Base-by-base conservation (phyloP, 345 rosid species). In the Populus davidiana region DNA sequence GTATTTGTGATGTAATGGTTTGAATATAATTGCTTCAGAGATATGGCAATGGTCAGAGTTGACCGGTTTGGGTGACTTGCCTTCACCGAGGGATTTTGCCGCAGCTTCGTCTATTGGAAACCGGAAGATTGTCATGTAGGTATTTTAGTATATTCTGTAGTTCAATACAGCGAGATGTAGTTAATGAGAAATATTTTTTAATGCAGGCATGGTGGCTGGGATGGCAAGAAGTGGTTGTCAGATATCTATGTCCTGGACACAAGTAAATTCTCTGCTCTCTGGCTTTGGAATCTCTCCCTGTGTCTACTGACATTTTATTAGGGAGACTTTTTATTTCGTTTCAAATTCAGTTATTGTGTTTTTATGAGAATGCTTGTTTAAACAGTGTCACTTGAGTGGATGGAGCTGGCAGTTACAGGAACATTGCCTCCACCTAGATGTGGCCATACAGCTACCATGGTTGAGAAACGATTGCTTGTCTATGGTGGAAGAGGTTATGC, bases 1-100 rank as follows among this genome's bases (percentile, higher is more conserved):
- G 50, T 47, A 47, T 47, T 47, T 47, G 50, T 47, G 44, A 41
- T 10, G 17, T 47, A 13, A 47, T 14, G 50, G 18, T 47, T 47
- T 47, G 18, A 47, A 47, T 33, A 71, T 68, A 47, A 76, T 69
- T 73, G 39, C 79, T 87, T 75, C 88, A 96, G 99, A 96, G 82
- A 93, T 91, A 84, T 96, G 99, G 99, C 98, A 96, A 79, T 96
- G 99, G 99, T 91, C 98, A 59, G 98, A 96, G 85, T 87, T 96
- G 70, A 89, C 94, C 67, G 90, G 96, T 80, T 92, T 92, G 11
- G 99, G 98, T 67, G 98, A 93, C 88, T 87, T 96, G 75, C 99
- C 99, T 81, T 89, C 97, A 20, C 88, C 91, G 59, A 87, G 98
- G 77, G 98, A 93, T 77, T 96, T 96, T 79, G 84, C 98, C 82